Evolutionary conservation across 441 rosid genomes (phyloP).

Genomic region (Iberis amara): DNA sequence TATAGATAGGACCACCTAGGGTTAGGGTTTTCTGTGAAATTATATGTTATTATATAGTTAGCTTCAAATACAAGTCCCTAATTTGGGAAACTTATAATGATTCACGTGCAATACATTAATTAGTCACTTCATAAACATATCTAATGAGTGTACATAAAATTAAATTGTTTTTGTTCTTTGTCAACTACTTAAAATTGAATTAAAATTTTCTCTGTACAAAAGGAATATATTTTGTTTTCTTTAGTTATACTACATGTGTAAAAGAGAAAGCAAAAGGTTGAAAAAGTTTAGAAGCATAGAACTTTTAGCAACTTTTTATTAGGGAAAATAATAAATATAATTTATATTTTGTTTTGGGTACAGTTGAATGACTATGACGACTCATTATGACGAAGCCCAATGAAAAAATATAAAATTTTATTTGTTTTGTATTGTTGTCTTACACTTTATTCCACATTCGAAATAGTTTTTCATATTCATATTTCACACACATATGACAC

Average conservation of each 20-base stretch:
- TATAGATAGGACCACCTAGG: conserved; percentile 20
- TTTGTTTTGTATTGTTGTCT: conserved; percentile 30
- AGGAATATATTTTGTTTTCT: no score
- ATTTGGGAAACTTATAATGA: conserved; percentile 25
- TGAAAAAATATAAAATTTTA: conserved; percentile 24
- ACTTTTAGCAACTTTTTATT: conserved; percentile 14
- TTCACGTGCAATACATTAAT: conserved; percentile 25
- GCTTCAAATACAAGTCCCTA: conserved; percentile 21
- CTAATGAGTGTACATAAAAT: neutral
- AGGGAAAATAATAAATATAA: conserved; percentile 1
- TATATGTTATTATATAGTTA: conserved; percentile 8
- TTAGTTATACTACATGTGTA: no score
- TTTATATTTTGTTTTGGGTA: conserved; percentile 15
- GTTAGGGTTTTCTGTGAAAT: conserved; percentile 22
- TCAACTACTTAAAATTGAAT: neutral
- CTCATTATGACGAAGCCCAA: conserved; percentile 33
- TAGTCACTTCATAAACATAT: neutral
- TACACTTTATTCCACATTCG: conserved; percentile 27
- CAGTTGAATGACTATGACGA: conserved; percentile 39
- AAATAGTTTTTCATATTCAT: conserved; percentile 26
- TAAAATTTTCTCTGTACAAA: neutral
- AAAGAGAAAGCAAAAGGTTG: neutral
- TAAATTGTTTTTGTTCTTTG: no score
- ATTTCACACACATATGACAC: neutral
- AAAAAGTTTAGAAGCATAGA: conserved; percentile 24